A percentile compares a stretch with the other conserved stretches of the same genome.
Evolutionary conservation across 257 asterid species (phyloP).

Genomic region (Craterostigma plantagineum): DNA sequence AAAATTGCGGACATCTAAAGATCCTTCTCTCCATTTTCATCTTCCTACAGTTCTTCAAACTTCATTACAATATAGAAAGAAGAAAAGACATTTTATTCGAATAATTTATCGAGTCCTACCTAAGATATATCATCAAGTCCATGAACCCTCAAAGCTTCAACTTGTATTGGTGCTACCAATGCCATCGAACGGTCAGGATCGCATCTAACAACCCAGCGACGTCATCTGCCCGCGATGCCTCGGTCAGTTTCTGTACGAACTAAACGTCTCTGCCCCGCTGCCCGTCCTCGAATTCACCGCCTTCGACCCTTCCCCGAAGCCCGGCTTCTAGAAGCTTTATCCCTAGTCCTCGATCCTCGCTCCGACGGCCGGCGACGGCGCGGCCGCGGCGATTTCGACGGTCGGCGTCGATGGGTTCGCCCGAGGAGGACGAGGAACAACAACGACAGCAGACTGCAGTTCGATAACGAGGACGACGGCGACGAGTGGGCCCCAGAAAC

Average conservation of each 20-base stretch:
- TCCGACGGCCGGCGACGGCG: too few relatives aligned
- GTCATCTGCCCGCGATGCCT: conserved; percentile 54
- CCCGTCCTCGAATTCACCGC: conserved; percentile 35
- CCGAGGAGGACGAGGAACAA: too few relatives aligned
- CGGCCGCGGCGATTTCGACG: too few relatives aligned
- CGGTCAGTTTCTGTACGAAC: conserved; percentile 40
- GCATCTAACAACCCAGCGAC: conserved; percentile 20
- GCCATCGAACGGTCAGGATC: conserved; percentile 46
- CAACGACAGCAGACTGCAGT: too few relatives aligned
- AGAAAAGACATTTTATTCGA: not conserved
- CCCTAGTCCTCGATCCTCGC: conserved; percentile 45
- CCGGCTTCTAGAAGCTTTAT: conserved; percentile 46
- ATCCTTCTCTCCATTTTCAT: not conserved
- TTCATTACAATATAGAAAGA: not conserved
- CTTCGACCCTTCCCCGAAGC: conserved; percentile 63
- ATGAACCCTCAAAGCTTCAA: conserved; percentile 13
- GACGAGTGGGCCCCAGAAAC: conserved; percentile 46
- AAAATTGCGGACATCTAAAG: too few relatives aligned
- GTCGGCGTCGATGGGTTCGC: too few relatives aligned
- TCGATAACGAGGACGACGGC: conserved; percentile 11
- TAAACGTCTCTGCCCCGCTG: conserved; percentile 24
- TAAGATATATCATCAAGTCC: conserved; percentile 17
- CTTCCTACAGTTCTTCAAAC: not conserved
- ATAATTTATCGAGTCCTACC: too few relatives aligned
- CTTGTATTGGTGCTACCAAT: conserved; percentile 72